phyloP scores from a whole-genome alignment of 371 early-diverging fungal genomes.

The Basidiobolus meristosporus region DNA sequence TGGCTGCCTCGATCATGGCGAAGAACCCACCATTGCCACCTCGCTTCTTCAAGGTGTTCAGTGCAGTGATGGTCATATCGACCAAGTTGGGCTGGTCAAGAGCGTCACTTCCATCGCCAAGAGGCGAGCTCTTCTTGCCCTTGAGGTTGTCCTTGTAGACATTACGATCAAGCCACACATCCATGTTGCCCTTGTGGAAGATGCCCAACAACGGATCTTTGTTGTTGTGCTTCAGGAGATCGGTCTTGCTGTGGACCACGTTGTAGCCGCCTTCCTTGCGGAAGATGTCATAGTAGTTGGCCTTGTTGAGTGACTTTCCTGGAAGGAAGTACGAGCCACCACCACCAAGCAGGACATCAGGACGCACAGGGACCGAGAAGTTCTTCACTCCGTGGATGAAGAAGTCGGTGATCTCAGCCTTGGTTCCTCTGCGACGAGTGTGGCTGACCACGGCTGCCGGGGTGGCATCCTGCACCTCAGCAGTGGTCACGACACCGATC shows the following conservation, averaged over 20 bases:
- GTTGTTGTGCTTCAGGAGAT: conserved; percentile 24
- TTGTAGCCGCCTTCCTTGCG: conserved; percentile 30
- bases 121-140: conserved; percentile 20
- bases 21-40: conserved; percentile 48
- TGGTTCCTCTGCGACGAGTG: conserved; percentile 28
- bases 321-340: conserved; percentile 37
- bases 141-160: conserved; percentile 28
- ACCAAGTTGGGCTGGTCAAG: conserved; percentile 42
- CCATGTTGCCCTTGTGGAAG: conserved; percentile 36
- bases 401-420: conserved; percentile 37
- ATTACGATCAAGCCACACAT: conserved; percentile 52
- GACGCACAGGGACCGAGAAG: conserved; percentile 22
- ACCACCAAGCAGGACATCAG: conserved; percentile 51
- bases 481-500: conserved; percentile 54
- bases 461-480: conserved; percentile 48
- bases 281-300: conserved; percentile 29
- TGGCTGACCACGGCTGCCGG: conserved; percentile 47
- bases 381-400: conserved; percentile 26
- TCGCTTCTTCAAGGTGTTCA: conserved; percentile 32
- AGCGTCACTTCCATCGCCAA: conserved; percentile 22
- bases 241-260: conserved; percentile 24
- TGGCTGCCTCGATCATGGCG: conserved; percentile 58
- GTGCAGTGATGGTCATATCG: conserved; percentile 47
- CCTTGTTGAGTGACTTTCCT: conserved; percentile 21
- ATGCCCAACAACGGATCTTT: conserved; percentile 40